Evolutionary conservation across 176 grass and related monocot species (phyloP), one percentile per base, ranked within the genome.

Genomic region (Oryza meyeriana): DNA sequence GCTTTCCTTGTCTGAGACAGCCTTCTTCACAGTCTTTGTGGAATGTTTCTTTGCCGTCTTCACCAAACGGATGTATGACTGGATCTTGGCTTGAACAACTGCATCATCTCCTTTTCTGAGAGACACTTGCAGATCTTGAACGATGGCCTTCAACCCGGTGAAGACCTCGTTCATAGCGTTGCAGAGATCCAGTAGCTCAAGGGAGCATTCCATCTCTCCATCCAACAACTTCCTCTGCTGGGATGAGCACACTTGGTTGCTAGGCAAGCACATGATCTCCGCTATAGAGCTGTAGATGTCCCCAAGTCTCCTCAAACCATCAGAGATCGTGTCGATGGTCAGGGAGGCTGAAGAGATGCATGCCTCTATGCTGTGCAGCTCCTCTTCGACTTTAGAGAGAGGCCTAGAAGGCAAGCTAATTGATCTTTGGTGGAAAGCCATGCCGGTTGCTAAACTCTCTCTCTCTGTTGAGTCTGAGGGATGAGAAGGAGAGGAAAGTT

Each of bases 101-200:
- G 28, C 65, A 66, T 66, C 55, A 38, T 65, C 78, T 36, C 90
- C 57, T 89, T 83, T 85, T 79, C 79, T 82, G 17, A 83, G 71
- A 34, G 74, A 67, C 25, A 12, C 27, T 35, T 75, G 77, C 8
- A 86, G 74, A n/a, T 89, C 82, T 50, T 86, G 61, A 27, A 87
- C 33, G 45, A 84, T 47, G 55, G 69, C 66, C 82, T 71, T 89
- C 39, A 77, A 76, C 34, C 31, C 68, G 14, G 12, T 27, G 9
- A 92, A 84, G 55, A 34, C 47, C 38, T 87, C 83, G 9, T 73
- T 77, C 76, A 83, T 74, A 5, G 52, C 22, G 3, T 71, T 66
- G 57, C 80, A 92, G 39, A 87, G 50, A 61, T 88, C 83, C 72
- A 89, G n/a, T 10, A 85, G 45, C 68, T 36, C 62, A 34, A 89